Percentiles rank a stretch among this genome's conserved stretches.
phyloP scores from a whole-genome alignment of 768 basidiomycete species.

The Phanerochaete carnosa region DNA sequence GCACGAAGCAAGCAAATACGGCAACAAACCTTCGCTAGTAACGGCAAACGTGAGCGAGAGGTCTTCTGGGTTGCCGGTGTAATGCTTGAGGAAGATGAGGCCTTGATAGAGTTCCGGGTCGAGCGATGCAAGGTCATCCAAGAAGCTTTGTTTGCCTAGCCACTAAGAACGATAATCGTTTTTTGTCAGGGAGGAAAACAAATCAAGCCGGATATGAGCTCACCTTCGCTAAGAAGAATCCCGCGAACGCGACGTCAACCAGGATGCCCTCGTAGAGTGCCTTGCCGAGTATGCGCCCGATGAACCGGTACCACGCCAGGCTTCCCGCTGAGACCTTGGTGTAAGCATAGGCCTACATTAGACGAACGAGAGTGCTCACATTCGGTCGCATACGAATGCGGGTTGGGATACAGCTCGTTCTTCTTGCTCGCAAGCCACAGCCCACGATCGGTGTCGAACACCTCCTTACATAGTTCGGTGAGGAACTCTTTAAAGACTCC shows the following conservation, averaged over 20 bases:
- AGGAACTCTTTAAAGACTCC: constrained; percentile 98
- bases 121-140: constrained; percentile 89
- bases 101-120: constrained; percentile 93
- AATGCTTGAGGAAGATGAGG: constrained; percentile 90
- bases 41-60: constrained; percentile 84
- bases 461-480: constrained; percentile 89
- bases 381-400: constrained; percentile 88
- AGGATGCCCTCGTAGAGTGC: constrained; percentile 96
- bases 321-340: constrained; percentile 56
- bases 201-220: constrained; percentile 2
- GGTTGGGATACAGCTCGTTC: constrained; percentile 94
- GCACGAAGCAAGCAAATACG: background rate
- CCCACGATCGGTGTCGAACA: constrained; percentile 91
- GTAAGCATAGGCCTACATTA: background rate
- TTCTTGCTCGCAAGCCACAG: constrained; percentile 90
- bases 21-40: background rate
- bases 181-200: background rate
- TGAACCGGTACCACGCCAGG: constrained; percentile 89
- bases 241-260: constrained; percentile 91
- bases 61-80: constrained; percentile 82
- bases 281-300: constrained; percentile 92
- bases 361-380: constrained; percentile 38
- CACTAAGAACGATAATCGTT: constrained; percentile 45
- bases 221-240: constrained; percentile 91
- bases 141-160: constrained; percentile 87